A percentile compares a stretch with the other conserved stretches of the same genome.
Evolutionary conservation across 345 rosid species (phyloP).

Genomic region (Barbarea vulgaris): DNA sequence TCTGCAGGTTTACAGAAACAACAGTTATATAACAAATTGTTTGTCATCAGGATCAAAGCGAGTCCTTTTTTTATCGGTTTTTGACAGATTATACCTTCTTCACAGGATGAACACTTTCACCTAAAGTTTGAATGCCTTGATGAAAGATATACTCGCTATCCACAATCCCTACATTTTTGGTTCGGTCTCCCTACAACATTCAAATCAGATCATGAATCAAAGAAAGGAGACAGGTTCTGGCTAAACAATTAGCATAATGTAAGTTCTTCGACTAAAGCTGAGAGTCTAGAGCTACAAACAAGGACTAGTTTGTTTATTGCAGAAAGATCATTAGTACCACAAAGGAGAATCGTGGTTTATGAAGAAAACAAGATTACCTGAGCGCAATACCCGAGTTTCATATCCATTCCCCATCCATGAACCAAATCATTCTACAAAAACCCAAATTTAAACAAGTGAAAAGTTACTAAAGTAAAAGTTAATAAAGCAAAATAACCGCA

Average conservation of each 20-base stretch:
- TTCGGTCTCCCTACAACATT: conserved; percentile 75
- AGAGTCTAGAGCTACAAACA: background rate
- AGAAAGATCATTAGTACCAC: background rate
- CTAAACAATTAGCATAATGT: background rate
- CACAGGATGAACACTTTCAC: conserved; percentile 55
- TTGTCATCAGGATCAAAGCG: background rate
- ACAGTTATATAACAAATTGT: background rate
- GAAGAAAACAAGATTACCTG: conserved; percentile 54
- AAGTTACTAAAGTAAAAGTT: conserved; percentile 32
- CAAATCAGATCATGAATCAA: background rate
- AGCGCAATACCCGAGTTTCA: conserved; percentile 98
- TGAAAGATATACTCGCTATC: conserved; percentile 91
- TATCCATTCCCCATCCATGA: conserved; percentile 99
- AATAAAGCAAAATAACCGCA: background rate
- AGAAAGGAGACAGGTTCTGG: background rate
- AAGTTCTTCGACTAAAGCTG: background rate
- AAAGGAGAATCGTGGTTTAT: background rate
- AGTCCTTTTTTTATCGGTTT: background rate
- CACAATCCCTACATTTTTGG: conserved; percentile 81
- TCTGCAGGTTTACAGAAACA: conserved; percentile 1
- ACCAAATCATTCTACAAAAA: conserved; percentile 85
- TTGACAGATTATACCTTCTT: conserved; percentile 49
- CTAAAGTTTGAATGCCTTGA: conserved; percentile 85
- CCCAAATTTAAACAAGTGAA: background rate
- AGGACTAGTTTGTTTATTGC: background rate